Conservation (phyloP, 345 rosid species). For the Carallia brachiata region DNA sequence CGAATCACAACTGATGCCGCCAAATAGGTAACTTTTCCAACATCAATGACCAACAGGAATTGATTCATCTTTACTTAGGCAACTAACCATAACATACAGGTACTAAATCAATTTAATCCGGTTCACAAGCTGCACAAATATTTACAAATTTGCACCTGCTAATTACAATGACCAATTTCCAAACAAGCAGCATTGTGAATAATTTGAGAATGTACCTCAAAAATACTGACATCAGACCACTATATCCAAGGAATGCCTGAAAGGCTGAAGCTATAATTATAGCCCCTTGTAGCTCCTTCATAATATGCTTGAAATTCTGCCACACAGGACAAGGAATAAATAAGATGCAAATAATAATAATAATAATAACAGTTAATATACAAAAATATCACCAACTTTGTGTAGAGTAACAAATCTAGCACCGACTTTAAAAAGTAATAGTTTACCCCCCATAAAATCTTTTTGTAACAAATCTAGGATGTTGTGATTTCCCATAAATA, state of each 20-base stretch:
- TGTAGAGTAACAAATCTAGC: too few relatives aligned
- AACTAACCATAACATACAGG: not conserved
- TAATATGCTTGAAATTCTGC: constrained; percentile 93
- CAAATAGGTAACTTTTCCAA: not conserved
- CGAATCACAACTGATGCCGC: not conserved
- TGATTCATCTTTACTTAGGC: not conserved
- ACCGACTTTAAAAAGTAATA: too few relatives aligned
- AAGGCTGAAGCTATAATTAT: constrained; percentile 84
- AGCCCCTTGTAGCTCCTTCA: constrained; percentile 96
- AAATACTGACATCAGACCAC: constrained; percentile 73
- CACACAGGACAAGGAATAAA: constrained; percentile 17
- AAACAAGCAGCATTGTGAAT: constrained; percentile 1
- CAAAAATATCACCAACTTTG: too few relatives aligned
- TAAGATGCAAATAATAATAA: not conserved
- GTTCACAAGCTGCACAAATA: not conserved
- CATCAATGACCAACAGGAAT: not conserved
- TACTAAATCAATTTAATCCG: not conserved
- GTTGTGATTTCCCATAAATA: too few relatives aligned
- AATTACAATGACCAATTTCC: constrained; percentile 1
- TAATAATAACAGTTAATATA: not conserved
- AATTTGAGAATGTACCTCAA: constrained; percentile 44
- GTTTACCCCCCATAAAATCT: too few relatives aligned
- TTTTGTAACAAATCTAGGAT: too few relatives aligned
- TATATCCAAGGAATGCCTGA: constrained; percentile 84
- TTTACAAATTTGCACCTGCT: not conserved